Evolutionary conservation across 805 yeast species (phyloP).

Genomic region (Cyberlindnera samutprakarnensis): DNA sequence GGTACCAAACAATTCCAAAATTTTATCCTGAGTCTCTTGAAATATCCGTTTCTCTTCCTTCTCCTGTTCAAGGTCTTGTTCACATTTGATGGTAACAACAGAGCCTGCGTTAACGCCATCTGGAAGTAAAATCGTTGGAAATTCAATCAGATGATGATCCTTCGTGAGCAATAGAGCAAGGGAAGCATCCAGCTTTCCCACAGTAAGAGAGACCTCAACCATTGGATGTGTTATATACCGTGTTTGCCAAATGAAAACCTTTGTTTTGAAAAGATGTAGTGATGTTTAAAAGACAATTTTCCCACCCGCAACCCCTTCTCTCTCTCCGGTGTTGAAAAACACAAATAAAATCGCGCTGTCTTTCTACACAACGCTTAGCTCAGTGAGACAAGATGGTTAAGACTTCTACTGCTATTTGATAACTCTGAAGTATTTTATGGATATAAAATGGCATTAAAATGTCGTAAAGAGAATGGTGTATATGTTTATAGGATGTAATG

Average conservation of each 20-base stretch:
- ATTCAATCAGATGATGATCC: slow-evolving; percentile 91
- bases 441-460: too few species aligned
- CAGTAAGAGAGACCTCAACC: slow-evolving; percentile 91
- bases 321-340: too few species aligned
- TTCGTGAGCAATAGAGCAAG: slow-evolving; percentile 83
- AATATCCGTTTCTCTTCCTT: slow-evolving; percentile 50
- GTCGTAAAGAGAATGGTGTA: too few species aligned
- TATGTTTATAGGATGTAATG: too few species aligned
- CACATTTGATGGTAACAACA: slow-evolving; percentile 78
- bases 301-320: too few species aligned
- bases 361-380: too few species aligned
- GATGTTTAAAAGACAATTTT: too few species aligned
- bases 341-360: too few species aligned
- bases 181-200: slow-evolving; percentile 93
- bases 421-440: too few species aligned
- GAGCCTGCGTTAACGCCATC: slow-evolving; percentile 90
- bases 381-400: too few species aligned
- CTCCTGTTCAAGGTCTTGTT: slow-evolving; percentile 66
- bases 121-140: slow-evolving; percentile 91
- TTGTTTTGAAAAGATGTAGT: too few species aligned
- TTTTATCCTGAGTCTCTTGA: slow-evolving; percentile 60
- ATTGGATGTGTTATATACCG: slow-evolving; percentile 24
- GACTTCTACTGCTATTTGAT: too few species aligned
- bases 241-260: not conserved
- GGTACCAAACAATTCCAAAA: slow-evolving; percentile 64